Conservation (phyloP, 108 stramenopile species). For the Nannochloropsis gaditana region DNA sequence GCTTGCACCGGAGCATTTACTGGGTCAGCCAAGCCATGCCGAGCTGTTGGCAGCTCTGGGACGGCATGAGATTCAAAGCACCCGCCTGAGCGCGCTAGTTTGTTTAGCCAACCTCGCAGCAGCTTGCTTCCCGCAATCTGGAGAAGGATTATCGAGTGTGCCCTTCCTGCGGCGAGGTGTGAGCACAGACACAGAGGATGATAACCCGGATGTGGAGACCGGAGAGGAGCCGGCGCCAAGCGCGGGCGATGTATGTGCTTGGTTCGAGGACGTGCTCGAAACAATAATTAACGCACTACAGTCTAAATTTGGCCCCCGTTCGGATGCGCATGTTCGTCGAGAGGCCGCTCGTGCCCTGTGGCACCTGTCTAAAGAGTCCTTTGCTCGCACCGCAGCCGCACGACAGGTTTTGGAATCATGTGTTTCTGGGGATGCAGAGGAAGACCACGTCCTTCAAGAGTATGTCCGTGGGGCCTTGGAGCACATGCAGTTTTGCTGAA, state of each 20-base stretch:
- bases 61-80: neutral
- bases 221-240: neutral
- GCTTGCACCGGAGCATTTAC: neutral
- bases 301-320: neutral
- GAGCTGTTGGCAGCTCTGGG: neutral
- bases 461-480: conserved; percentile 16
- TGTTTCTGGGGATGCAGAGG: neutral
- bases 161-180: neutral
- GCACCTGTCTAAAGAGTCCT: neutral
- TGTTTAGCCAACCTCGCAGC: conserved; percentile 11
- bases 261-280: neutral
- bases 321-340: neutral
- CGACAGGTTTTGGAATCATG: neutral
- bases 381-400: conserved; percentile 6
- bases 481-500: neutral
- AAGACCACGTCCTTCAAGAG: neutral
- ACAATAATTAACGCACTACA: neutral
- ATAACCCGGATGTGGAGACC: neutral
- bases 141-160: neutral
- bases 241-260: conserved; percentile 4
- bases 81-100: neutral
- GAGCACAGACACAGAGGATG: neutral
- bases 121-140: neutral
- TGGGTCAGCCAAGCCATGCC: neutral
- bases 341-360: neutral